phyloP scores from a whole-genome alignment of 1,284 basidiomycete genomes.

The Schizophyllum amplum region DNA sequence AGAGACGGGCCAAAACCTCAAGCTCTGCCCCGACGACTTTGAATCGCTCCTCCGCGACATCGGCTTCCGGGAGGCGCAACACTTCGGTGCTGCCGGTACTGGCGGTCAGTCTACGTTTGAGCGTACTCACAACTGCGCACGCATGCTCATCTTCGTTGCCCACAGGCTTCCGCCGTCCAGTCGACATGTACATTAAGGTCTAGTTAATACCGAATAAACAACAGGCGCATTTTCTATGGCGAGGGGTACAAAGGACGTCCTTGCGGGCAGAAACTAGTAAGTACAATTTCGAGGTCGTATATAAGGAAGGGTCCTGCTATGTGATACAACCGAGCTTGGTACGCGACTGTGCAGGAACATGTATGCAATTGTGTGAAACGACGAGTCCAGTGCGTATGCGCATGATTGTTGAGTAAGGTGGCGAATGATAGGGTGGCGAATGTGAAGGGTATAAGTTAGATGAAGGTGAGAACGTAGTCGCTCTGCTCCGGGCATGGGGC shows the following conservation, averaged over 20 bases:
- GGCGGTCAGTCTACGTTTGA: slow-evolving; percentile 34
- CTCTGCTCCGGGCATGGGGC: too few species aligned
- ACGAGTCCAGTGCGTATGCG: neutral
- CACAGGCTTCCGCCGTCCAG: slow-evolving; percentile 39
- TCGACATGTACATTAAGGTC: slow-evolving; percentile 36
- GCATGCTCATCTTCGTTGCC: neutral
- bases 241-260: too few species aligned
- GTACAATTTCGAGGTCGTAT: neutral
- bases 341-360: neutral
- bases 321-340: too few species aligned
- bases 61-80: slow-evolving; percentile 49
- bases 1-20: slow-evolving; percentile 45
- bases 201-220: neutral
- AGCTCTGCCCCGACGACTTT: slow-evolving; percentile 57
- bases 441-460: neutral
- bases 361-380: neutral
- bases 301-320: too few species aligned
- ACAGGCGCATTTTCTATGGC: neutral
- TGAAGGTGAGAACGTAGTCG: neutral
- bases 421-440: neutral
- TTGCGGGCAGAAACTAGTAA: too few species aligned
- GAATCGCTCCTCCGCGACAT: slow-evolving; percentile 41
- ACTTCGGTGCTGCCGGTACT: slow-evolving; percentile 49
- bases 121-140: neutral
- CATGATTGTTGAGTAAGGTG: neutral